These are phyloP conservation scores for Eucalyptus grandis DNA, from an alignment of 345 rosid species.

Conservation along the genomic window DNA sequence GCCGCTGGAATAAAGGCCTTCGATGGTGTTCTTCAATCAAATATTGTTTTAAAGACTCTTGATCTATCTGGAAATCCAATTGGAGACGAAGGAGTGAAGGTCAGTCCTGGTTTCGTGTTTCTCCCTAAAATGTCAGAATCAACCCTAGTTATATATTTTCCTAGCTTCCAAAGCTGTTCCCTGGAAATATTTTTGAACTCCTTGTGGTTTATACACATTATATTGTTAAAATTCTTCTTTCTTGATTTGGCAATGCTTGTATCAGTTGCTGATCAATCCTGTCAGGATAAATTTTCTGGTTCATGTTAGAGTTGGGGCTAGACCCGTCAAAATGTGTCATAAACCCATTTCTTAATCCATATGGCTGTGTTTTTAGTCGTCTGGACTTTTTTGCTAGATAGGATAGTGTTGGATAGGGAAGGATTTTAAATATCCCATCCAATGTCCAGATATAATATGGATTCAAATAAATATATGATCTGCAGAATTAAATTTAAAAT, in stretches of 20 bases:
- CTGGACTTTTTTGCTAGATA: not conserved
- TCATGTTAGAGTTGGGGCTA: not conserved
- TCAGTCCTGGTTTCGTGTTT: slow-evolving; percentile 8
- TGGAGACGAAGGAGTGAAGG: slow-evolving; percentile 97
- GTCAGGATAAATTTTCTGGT: not conserved
- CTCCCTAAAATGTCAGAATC: not conserved
- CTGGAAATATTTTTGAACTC: not conserved
- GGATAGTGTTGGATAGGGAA: not conserved
- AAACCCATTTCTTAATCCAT: not conserved
- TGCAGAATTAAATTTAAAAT: not conserved
- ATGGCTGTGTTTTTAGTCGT: not conserved
- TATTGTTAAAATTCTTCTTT: not conserved
- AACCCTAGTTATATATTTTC: not conserved
- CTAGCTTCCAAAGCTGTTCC: not conserved
- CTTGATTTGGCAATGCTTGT: not conserved
- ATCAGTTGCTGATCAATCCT: not conserved
- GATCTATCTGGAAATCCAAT: slow-evolving; percentile 90
- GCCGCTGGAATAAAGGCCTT: slow-evolving; percentile 80
- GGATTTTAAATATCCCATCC: not conserved
- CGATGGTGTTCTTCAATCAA: slow-evolving; percentile 80
- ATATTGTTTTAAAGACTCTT: slow-evolving; percentile 51
- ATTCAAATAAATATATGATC: not conserved
- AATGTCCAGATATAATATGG: not conserved
- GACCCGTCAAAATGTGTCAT: not conserved
- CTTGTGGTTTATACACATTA: not conserved